Evolutionary conservation across 2,329 filamentous ascomycete genomes (phyloP), one percentile per base, ranked within the genome.

Genomic region (Pseudopyricularia cyperi): DNA sequence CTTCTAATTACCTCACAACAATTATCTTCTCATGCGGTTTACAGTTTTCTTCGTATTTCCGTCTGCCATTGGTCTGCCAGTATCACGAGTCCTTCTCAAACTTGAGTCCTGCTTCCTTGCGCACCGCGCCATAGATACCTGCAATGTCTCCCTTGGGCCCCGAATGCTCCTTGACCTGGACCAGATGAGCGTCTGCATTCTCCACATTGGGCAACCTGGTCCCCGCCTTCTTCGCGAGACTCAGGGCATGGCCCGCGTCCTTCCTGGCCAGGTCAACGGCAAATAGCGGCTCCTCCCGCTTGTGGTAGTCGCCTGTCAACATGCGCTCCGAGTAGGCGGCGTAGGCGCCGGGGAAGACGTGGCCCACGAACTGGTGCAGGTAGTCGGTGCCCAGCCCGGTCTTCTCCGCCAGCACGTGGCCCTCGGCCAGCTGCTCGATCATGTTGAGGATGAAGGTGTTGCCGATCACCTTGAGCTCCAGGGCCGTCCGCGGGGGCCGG

Each of bases 381-480:
- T 82, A 78, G 1, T 82, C 78, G 0, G 74, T 75, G 2, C 87
- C 88, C 3, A 95, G 70, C 0, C 89, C 89, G 0, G 78, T 76
- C 66, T 90, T 91, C 66, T 95, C 89, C 5, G 88, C 88, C 6
- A 89, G 68, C 1, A 85, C 80, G 62, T 91, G 78, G 6, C 83
- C 85, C 69, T 95, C 88, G 1, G 86, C 81, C 4, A 95, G 70
- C 50, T 87, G 77, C 62, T 89, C 84, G 24, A 90, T 78, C 77
- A 90, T 90, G 69, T 87, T 86, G 39, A 94, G 65, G 59, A 95
- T 76, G 64, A 95, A 90, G 0, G 85, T 87, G 66, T 95, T 95
- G 53, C 90, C 89, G 17, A 95, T 76, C 19, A 95, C 73, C 68
- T 95, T 93, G 48, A 95, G 72, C 46, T 80, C 76, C 2, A 81